Evolutionary conservation across 2,329 filamentous ascomycete species (phyloP).

Genomic region (Onygenales sp.): DNA sequence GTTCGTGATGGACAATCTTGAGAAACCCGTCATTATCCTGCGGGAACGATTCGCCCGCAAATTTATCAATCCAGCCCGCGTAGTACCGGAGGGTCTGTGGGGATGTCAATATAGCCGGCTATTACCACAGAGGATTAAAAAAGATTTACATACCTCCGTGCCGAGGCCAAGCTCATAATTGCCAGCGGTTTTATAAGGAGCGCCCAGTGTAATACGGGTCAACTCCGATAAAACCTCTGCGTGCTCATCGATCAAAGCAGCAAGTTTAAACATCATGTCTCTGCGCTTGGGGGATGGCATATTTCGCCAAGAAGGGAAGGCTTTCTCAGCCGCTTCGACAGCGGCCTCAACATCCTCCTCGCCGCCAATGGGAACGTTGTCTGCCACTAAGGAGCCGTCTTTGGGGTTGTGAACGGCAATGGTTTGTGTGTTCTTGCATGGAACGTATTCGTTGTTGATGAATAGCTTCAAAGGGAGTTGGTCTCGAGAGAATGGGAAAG

Average conservation of each 20-base stretch:
- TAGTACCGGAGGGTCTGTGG: conserved; percentile 14
- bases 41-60: conserved; percentile 29
- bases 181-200: conserved; percentile 37
- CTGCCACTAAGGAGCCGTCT: conserved; percentile 22
- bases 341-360: conserved; percentile 34
- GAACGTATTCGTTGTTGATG: conserved; percentile 44
- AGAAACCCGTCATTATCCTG: conserved; percentile 37
- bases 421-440: conserved; percentile 37
- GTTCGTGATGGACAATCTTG: conserved; percentile 38
- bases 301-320: conserved; percentile 36
- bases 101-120: no score
- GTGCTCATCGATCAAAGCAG: conserved; percentile 33
- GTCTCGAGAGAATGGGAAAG: not conserved
- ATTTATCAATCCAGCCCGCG: conserved; percentile 32
- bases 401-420: conserved; percentile 38
- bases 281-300: conserved; percentile 28
- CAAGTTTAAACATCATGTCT: conserved; percentile 36
- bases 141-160: not conserved
- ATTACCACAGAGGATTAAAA: not conserved
- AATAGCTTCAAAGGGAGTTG: conserved; percentile 26
- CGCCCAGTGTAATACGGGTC: conserved; percentile 39
- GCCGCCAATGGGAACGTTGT: conserved; percentile 38
- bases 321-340: conserved; percentile 35
- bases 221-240: conserved; percentile 27
- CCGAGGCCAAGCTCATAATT: conserved; percentile 32